Conservation (phyloP, 1,284 basidiomycete species). For the Leccinum olivaceoglutinosum region DNA sequence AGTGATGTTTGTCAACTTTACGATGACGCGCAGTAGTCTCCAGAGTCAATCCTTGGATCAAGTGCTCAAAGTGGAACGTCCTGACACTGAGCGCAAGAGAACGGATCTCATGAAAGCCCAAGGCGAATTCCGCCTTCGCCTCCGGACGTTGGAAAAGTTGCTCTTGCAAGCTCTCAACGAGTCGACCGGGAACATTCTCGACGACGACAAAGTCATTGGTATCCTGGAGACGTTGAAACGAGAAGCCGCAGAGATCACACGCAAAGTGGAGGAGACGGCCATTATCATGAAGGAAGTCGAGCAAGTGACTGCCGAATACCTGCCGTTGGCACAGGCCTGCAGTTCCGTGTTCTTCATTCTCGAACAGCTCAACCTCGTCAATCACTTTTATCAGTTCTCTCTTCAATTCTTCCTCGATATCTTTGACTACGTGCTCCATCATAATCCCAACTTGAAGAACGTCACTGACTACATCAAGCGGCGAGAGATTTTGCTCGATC, state of each 20-base stretch:
- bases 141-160: slow-evolving; percentile 90
- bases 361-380: slow-evolving; percentile 89
- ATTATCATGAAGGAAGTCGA: slow-evolving; percentile 95
- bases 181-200: slow-evolving; percentile 93
- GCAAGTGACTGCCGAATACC: slow-evolving; percentile 90
- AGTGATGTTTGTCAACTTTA: slow-evolving; percentile 99
- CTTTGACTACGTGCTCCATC: slow-evolving; percentile 90
- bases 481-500: slow-evolving; percentile 81
- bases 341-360: slow-evolving; percentile 97
- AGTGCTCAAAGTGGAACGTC: slow-evolving; percentile 93
- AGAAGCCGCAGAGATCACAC: slow-evolving; percentile 94
- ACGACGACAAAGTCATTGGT: slow-evolving; percentile 98
- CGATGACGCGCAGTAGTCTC: slow-evolving; percentile 97
- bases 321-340: slow-evolving; percentile 93
- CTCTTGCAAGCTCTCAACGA: slow-evolving; percentile 96
- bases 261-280: slow-evolving; percentile 97
- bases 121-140: slow-evolving; percentile 92
- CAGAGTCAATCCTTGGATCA: slow-evolving; percentile 98
- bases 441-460: slow-evolving; percentile 84
- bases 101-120: slow-evolving; percentile 99
- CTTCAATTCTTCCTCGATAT: slow-evolving; percentile 97
- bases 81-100: slow-evolving; percentile 94
- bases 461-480: slow-evolving; percentile 73
- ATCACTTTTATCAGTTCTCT: slow-evolving; percentile 99
- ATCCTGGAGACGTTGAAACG: slow-evolving; percentile 95